Conservation (phyloP, 257 asterid genomes). For the Solanum bulbocastanum region DNA sequence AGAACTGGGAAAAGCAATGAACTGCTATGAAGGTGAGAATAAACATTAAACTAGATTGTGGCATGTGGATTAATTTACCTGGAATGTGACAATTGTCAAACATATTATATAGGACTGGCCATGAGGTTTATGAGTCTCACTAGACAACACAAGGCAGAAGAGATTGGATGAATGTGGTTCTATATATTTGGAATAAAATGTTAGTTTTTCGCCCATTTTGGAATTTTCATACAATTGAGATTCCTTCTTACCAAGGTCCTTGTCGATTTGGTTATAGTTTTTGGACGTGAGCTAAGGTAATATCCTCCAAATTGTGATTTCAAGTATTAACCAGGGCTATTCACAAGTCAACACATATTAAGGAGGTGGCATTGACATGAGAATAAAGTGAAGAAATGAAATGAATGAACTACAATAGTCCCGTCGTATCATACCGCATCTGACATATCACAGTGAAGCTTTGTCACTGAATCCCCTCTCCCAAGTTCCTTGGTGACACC, state of each 20-base stretch:
- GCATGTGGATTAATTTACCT: background rate
- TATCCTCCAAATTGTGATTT: background rate
- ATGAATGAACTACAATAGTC: background rate
- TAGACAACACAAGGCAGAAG: background rate
- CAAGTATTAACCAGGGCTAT: background rate
- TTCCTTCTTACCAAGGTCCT: background rate
- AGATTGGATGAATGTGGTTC: background rate
- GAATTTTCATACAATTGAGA: background rate
- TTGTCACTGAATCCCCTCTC: constrained; percentile 96
- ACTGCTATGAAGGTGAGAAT: background rate
- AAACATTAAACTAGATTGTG: background rate
- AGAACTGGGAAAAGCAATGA: background rate
- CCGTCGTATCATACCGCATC: constrained; percentile 66
- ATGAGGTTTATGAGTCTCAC: background rate
- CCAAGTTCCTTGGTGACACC: constrained; percentile 68
- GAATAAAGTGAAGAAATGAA: background rate
- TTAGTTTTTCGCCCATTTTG: background rate
- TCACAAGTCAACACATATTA: background rate
- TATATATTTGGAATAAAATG: background rate
- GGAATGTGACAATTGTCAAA: background rate
- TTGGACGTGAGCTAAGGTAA: background rate
- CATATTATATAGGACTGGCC: background rate
- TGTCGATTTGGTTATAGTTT: background rate
- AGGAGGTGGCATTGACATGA: background rate
- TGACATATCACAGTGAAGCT: constrained; percentile 93